Conservation (phyloP, 75 land plant species). For the Selaginella tamariscina region DNA sequence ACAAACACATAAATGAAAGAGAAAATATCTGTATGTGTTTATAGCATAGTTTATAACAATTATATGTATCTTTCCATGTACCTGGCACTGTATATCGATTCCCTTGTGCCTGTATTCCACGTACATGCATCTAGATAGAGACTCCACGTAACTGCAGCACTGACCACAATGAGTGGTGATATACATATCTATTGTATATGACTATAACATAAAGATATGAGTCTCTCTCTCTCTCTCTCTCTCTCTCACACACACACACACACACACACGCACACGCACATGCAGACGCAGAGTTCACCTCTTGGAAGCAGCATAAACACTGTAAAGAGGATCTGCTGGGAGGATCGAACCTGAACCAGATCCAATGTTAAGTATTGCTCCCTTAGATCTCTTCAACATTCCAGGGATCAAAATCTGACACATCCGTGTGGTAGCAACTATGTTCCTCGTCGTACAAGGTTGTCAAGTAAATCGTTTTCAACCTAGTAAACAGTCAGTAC, state of each 20-base stretch:
- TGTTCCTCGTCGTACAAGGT: slow-evolving; percentile 41
- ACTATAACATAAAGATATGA: too few relatives aligned
- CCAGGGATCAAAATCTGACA: slow-evolving; percentile 39
- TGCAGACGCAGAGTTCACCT: too few relatives aligned
- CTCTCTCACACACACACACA: too few relatives aligned
- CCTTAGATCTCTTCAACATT: slow-evolving; percentile 61
- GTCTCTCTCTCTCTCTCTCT: too few relatives aligned
- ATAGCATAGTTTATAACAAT: too few relatives aligned
- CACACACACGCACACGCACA: too few relatives aligned
- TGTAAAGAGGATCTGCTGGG: slow-evolving; percentile 78
- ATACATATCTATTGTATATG: too few relatives aligned
- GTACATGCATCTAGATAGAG: slow-evolving; percentile 63
- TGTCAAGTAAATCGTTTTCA: slow-evolving; percentile 26
- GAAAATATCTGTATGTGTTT: too few relatives aligned
- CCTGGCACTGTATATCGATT: slow-evolving; percentile 95
- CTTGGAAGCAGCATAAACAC: slow-evolving; percentile 86
- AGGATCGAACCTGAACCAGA: slow-evolving; percentile 72
- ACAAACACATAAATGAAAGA: too few relatives aligned
- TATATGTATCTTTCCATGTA: slow-evolving; percentile 15
- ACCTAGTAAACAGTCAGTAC: too few relatives aligned
- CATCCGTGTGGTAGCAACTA: slow-evolving; percentile 35
- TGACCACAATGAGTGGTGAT: too few relatives aligned
- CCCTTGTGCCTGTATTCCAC: slow-evolving; percentile 82
- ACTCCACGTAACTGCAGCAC: slow-evolving; percentile 83
- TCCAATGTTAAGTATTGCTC: slow-evolving; percentile 85